These are phyloP conservation scores for Ambrosia hybrid DNA, from an alignment of 140 eudicot genomes.

Conservation along the genomic window DNA sequence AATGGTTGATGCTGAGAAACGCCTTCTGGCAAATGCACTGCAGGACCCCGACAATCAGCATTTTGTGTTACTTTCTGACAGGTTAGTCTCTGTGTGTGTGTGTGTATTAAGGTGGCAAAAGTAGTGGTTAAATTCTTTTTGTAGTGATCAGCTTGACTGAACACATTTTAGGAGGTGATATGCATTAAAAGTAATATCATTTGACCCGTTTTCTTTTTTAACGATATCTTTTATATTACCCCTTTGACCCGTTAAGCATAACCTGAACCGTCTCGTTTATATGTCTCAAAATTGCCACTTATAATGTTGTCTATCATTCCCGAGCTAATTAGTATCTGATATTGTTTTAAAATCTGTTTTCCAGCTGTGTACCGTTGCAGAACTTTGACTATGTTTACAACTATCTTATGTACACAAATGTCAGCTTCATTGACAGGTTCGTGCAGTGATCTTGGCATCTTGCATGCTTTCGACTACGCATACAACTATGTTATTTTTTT, in stretches of 20 bases:
- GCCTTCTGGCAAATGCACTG: constrained; percentile 85
- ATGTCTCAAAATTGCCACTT: not conserved
- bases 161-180: not conserved
- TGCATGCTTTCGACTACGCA: no score
- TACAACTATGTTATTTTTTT: no score
- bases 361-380: constrained; percentile 90
- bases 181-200: not conserved
- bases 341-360: constrained; percentile 4
- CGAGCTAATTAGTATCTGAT: constrained; percentile 16
- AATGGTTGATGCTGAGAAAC: constrained; percentile 97
- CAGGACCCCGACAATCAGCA: constrained; percentile 90
- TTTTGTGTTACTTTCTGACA: constrained; percentile 94
- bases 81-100: constrained; percentile 37
- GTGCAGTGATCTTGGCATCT: constrained; percentile 28
- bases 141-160: not conserved
- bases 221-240: not conserved
- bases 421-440: constrained; percentile 88
- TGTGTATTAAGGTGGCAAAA: not conserved
- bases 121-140: not conserved
- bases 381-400: constrained; percentile 78
- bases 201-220: not conserved
- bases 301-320: not conserved
- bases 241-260: not conserved
- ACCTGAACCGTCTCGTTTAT: not conserved
- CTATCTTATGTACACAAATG: constrained; percentile 82